phyloP scores from a whole-genome alignment of 345 rosid species.

The Eucalyptus cloeziana region DNA sequence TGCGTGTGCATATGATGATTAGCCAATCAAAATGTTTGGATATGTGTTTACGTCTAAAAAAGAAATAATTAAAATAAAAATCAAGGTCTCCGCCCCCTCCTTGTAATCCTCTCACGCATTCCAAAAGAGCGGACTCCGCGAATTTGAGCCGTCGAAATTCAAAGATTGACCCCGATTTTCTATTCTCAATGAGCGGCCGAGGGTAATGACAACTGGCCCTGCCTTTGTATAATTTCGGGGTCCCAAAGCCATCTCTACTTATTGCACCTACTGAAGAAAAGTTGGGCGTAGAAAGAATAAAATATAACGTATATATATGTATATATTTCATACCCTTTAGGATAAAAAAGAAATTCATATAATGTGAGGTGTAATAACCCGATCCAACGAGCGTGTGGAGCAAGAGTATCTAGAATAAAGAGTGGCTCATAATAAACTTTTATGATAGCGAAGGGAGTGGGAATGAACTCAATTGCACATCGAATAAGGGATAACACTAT shows the following conservation, averaged over 20 bases:
- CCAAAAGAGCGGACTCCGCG: neutral
- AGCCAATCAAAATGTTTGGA: neutral
- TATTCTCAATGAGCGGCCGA: neutral
- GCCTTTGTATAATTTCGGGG: neutral
- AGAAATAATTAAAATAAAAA: neutral
- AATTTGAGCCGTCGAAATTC: neutral
- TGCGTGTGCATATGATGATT: neutral
- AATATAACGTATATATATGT: neutral
- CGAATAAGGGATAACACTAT: neutral
- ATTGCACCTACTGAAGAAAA: neutral
- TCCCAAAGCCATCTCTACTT: neutral
- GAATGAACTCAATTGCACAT: neutral
- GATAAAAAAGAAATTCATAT: neutral
- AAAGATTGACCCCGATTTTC: neutral
- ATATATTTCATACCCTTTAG: neutral
- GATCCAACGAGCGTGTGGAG: rapidly evolving
- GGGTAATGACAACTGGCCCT: neutral
- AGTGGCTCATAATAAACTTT: neutral
- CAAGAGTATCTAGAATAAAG: neutral
- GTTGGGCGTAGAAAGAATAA: neutral
- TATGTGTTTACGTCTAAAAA: neutral
- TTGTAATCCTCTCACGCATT: neutral
- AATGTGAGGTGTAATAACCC: neutral
- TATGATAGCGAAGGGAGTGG: neutral
- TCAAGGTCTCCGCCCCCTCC: neutral